Base-by-base conservation (phyloP, 495 filamentous ascomycete species). In the Penicillium diatomitis region DNA sequence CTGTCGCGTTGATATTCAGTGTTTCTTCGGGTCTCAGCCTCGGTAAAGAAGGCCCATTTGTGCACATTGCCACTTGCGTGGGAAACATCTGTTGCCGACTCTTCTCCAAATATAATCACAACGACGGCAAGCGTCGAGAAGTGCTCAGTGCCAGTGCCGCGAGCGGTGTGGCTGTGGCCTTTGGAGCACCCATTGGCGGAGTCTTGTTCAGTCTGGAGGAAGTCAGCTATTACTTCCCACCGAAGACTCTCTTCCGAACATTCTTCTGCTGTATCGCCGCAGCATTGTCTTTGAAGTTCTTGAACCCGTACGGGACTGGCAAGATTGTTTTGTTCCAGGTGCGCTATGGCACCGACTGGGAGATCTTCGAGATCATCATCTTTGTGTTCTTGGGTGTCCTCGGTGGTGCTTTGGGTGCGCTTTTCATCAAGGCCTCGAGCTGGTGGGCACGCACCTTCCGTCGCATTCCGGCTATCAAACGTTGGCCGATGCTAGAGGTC, bases 201-300 rank as follows among this genome's bases (percentile, higher is more conserved):
- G 91, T 97, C 9, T 76, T 97, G 6, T 97, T 97, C 64, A 88
- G 89, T 47, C 69, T 97, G 28, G 91, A 97, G 67, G 91, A 97
- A 75, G 88, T 96, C 58, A 86, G 77, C 64, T 98, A 98, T 65
- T 98, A 96, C 63, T 96, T 96, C 65, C 92, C 91, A 4, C 87
- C 92, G n/a, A 97, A 98, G 68, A 96, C 91, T 3, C 79, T 98
- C 3, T 98, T 98, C 70, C 77, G 92, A 36, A 98, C 92, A 2
- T 97, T 98, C 72, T 98, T 96, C 69, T 96, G 90, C 66, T 98
- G 91, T 66, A 97, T 97, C 57, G 87, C 79, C 2, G 90, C 92
- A 27, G 86, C 92, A 0, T 63, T 98, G 29, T 88, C 90, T 4
- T 71, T 97, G 48, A 95, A 95, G 58, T 95, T 96, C 59, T 74